Evolutionary conservation across 1,284 basidiomycete genomes (phyloP).

Genomic region (Takashimella tepidaria): DNA sequence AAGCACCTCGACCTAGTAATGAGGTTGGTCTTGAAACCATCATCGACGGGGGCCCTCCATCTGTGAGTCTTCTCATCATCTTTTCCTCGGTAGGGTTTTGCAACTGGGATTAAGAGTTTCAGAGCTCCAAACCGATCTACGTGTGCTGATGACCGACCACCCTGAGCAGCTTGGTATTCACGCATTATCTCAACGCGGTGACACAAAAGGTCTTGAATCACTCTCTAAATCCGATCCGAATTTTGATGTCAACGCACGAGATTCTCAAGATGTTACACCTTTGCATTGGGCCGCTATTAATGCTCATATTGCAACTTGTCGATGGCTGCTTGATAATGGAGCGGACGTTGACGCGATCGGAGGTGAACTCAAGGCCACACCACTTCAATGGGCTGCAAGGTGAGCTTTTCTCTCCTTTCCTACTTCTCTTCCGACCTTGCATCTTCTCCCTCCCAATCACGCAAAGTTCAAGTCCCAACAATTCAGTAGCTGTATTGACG

Average conservation of each 20-base stretch:
- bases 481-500: too few relatives aligned
- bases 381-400: constrained; percentile 94
- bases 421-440: too few relatives aligned
- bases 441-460: too few relatives aligned
- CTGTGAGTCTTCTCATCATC: constrained; percentile 11
- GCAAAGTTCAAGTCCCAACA: too few relatives aligned
- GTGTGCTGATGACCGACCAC: background rate
- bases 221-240: constrained; percentile 61
- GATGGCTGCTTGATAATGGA: constrained; percentile 80
- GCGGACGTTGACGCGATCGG: constrained; percentile 91
- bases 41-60: constrained; percentile 19
- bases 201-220: constrained; percentile 61
- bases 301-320: constrained; percentile 43
- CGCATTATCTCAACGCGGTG: constrained; percentile 80
- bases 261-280: constrained; percentile 87
- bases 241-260: constrained; percentile 71
- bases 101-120: background rate
- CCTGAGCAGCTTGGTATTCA: constrained; percentile 61
- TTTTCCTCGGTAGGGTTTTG: background rate
- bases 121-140: background rate
- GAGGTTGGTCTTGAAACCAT: constrained; percentile 36
- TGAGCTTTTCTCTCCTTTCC: constrained; percentile 21
- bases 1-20: constrained; percentile 16
- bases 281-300: constrained; percentile 86
- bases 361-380: constrained; percentile 91